Percentiles rank a stretch among this genome's conserved stretches.
These are phyloP conservation scores for Canavalia gladiata DNA, from an alignment of 306 rosid species.

Conservation along the genomic window DNA sequence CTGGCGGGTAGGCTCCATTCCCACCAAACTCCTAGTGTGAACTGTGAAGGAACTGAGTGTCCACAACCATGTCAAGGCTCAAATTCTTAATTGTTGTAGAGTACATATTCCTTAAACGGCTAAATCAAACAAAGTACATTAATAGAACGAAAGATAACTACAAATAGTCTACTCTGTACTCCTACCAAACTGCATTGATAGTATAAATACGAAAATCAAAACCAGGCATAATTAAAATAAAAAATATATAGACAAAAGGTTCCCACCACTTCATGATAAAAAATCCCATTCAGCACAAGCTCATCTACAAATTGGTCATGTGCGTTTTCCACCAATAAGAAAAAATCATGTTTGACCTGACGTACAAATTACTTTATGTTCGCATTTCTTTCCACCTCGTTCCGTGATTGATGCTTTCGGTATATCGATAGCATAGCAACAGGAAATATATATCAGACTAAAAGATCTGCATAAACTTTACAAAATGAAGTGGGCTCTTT, in stretches of 20 bases:
- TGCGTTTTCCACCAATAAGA: conserved; percentile 18
- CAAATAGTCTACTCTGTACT: not conserved
- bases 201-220: conserved; percentile 36
- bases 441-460: not conserved
- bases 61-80: not conserved
- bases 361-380: conserved; percentile 23
- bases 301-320: conserved; percentile 11
- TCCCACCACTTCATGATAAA: conserved; percentile 22
- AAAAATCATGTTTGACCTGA: conserved; percentile 10
- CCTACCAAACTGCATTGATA: conserved; percentile 6
- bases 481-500: conserved; percentile 16
- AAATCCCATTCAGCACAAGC: conserved; percentile 31
- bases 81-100: not conserved
- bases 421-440: conserved; percentile 31
- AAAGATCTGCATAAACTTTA: conserved; percentile 25
- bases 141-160: conserved; percentile 1
- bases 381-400: conserved; percentile 4
- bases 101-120: conserved; percentile 9
- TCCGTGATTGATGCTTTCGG: not conserved
- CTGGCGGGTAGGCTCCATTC: too few relatives aligned
- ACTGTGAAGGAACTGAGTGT: not conserved
- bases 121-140: conserved; percentile 6
- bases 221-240: conserved; percentile 3
- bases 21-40: too few relatives aligned
- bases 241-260: conserved; percentile 5